A percentile compares a stretch with the other conserved stretches of the same genome.
Conservation (phyloP, 768 basidiomycete genomes). For the Mycena leptocephala region DNA sequence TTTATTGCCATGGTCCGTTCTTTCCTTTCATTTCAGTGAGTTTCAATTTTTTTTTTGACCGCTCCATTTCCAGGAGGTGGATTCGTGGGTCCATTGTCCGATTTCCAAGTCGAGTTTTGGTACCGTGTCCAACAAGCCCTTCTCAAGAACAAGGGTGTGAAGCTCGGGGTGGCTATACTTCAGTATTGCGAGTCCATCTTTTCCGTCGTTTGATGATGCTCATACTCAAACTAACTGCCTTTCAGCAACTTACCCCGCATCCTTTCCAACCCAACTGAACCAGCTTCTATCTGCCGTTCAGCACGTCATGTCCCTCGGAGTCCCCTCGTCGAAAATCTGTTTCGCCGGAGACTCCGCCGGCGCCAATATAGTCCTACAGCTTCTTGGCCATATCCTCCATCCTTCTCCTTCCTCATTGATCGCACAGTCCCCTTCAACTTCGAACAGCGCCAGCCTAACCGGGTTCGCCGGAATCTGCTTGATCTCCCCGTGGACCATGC, state of each 20-base stretch:
- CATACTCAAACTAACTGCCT: not conserved
- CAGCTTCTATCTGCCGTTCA: slow-evolving; percentile 31
- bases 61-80: not conserved
- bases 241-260: slow-evolving; percentile 17
- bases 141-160: not conserved
- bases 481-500: slow-evolving; percentile 24
- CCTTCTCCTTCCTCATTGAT: slow-evolving; percentile 16
- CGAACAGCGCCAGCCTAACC: not conserved
- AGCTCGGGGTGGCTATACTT: slow-evolving; percentile 19
- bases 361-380: slow-evolving; percentile 37
- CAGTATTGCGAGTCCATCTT: slow-evolving; percentile 5
- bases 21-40: too few species aligned
- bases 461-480: slow-evolving; percentile 27
- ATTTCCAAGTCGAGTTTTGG: slow-evolving; percentile 28
- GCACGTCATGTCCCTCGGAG: slow-evolving; percentile 31
- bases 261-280: slow-evolving; percentile 38
- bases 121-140: slow-evolving; percentile 16
- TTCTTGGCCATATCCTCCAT: slow-evolving; percentile 32
- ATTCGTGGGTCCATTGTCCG: slow-evolving; percentile 24
- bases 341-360: slow-evolving; percentile 41
- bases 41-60: not conserved
- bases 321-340: slow-evolving; percentile 34
- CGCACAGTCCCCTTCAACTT: not conserved
- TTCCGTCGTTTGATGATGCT: not conserved
- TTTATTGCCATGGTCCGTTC: slow-evolving; percentile 17